These are phyloP conservation scores for Phytophthora pseudosyringae DNA, from an alignment of 352 stramenopile genomes.

Conservation along the genomic window DNA sequence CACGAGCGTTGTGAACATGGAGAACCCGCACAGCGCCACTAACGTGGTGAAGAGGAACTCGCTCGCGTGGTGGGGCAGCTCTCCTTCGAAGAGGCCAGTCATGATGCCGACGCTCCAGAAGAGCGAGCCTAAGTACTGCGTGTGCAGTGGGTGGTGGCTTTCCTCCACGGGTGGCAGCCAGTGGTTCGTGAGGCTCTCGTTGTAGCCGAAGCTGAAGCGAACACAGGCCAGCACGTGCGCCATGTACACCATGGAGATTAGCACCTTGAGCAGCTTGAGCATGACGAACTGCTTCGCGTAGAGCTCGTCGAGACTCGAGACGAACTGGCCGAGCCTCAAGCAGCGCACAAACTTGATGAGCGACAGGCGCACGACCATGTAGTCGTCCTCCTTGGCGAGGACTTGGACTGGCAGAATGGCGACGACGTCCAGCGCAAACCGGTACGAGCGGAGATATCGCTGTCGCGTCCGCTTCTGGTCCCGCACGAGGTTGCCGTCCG, in stretches of 20 bases:
- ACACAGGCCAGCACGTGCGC: constrained; percentile 68
- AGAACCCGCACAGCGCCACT: constrained; percentile 73
- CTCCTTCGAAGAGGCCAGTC: constrained; percentile 73
- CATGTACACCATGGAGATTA: constrained; percentile 56
- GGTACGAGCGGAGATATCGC: constrained; percentile 57
- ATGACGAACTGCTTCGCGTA: constrained; percentile 70
- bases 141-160: constrained; percentile 34
- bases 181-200: constrained; percentile 47
- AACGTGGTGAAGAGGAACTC: constrained; percentile 75
- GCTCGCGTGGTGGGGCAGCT: constrained; percentile 48
- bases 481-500: constrained; percentile 63
- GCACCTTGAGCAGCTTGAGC: constrained; percentile 55
- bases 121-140: constrained; percentile 53
- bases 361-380: constrained; percentile 36
- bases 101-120: constrained; percentile 79
- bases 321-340: constrained; percentile 47
- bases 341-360: constrained; percentile 54
- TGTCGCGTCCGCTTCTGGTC: constrained; percentile 44
- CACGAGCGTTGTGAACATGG: constrained; percentile 71
- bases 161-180: constrained; percentile 52
- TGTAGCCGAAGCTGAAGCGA: constrained; percentile 66
- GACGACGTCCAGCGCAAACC: constrained; percentile 57
- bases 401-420: constrained; percentile 42
- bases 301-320: constrained; percentile 61
- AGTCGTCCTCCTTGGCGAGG: not conserved